Base-by-base conservation (phyloP, 1,284 basidiomycete genomes). In the Rhodotorula sp. region DNA sequence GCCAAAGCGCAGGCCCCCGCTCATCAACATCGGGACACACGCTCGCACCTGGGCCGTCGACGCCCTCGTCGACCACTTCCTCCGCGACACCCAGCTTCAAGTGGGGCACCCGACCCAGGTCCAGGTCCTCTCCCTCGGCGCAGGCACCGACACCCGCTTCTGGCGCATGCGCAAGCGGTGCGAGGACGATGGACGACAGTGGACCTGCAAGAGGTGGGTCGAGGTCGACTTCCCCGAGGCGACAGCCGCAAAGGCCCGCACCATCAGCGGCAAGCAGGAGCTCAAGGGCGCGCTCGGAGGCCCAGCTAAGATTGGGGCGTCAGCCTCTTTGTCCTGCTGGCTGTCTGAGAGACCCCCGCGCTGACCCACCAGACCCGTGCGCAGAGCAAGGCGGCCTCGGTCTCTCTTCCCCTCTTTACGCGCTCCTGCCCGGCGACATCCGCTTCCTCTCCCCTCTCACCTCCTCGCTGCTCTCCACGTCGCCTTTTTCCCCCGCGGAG, bases 1-100 rank as follows among this genome's bases (percentile, higher is more conserved):
- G 19, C 55, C 25, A 29, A 64, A 69, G 22, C 59, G 73, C 22
- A 65, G 75, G 41, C 75, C 80, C 62, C 95, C 95, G 0, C 83
- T 98, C 76, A 98, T 99, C 84, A 98, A 98, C 80, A 86, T 97
- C 58, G 96, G 96, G 15, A 99, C 96, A 1, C 92, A 91, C 76
- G 88, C 97, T 67, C 87, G 97, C 65, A 90, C 91, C 0, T 85
- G 86, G 60, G 89, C 88, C 3, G 88, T 98, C 58, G 97, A 99
- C 79, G 81, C 82, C 58, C 86, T 97, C 12, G 88, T 97, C 0
- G 83, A 89, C 32, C 81, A 85, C 57, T 97, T 94, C 86, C 77
- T 97, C 27, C 76, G 80, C 13, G 76, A 41, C 58, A n/a, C n/a
- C n/a, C n/a, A n/a, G n/a, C n/a, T n/a, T n/a, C 36, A 25, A 6